These are phyloP conservation scores for Colletotrichum orbiculare DNA, from an alignment of 2,329 filamentous ascomycete species.

Conservation along the genomic window DNA sequence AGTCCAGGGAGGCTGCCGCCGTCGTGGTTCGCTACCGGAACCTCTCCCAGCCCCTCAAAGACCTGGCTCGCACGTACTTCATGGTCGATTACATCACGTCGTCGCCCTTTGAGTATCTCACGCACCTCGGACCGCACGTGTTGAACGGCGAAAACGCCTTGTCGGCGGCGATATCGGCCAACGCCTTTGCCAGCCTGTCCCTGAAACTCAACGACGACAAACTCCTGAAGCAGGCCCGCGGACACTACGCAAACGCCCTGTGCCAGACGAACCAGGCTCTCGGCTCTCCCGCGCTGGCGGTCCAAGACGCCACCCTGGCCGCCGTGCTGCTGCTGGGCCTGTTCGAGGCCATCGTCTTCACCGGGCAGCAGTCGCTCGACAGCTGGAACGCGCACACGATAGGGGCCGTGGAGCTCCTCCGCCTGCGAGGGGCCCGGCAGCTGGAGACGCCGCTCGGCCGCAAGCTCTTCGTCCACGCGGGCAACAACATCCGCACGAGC, in stretches of 20 bases:
- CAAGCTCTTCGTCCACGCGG: conserved; percentile 41
- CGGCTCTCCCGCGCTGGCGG: conserved; percentile 34
- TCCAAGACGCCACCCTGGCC: conserved; percentile 42
- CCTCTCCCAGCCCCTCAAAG: conserved; percentile 20
- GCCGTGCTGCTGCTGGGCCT: conserved; percentile 43
- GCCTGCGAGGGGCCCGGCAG: conserved; percentile 40
- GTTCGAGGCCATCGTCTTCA: conserved; percentile 43
- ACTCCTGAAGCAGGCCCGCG: conserved; percentile 38
- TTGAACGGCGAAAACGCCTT: conserved; percentile 35
- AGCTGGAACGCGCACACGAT: conserved; percentile 43
- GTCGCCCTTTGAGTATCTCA: conserved; percentile 42
- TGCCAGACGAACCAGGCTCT: conserved; percentile 34
- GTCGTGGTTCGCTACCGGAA: conserved; percentile 26
- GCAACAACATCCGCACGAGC: conserved; percentile 43
- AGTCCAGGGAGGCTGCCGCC: not conserved
- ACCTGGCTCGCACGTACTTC: conserved; percentile 40
- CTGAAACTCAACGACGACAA: conserved; percentile 27
- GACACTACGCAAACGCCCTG: conserved; percentile 39
- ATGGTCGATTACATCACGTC: conserved; percentile 42
- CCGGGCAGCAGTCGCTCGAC: conserved; percentile 39
- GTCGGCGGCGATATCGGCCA: conserved; percentile 39
- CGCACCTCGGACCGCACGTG: conserved; percentile 34
- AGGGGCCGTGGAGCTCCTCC: conserved; percentile 42
- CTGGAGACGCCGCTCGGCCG: conserved; percentile 38
- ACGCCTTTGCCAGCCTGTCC: conserved; percentile 41